phyloP scores from a whole-genome alignment of 768 basidiomycete species.

The Panaeolus papilionaceus region DNA sequence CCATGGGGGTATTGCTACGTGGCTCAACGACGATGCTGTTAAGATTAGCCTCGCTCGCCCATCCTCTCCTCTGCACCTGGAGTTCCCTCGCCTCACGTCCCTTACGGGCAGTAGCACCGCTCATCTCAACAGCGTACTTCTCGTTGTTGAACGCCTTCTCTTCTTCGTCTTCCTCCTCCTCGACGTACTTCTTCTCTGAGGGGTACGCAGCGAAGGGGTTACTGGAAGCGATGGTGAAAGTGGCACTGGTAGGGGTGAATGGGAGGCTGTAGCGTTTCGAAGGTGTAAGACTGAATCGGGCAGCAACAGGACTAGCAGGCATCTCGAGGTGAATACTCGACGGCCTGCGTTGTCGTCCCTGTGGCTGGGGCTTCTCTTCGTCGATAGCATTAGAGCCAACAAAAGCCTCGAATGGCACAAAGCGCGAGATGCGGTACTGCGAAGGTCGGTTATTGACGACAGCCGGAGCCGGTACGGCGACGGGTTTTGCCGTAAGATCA shows the following conservation, averaged over 20 bases:
- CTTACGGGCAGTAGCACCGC: conserved; percentile 43
- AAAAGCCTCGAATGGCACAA: conserved; percentile 14
- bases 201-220: conserved; percentile 18
- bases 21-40: no score
- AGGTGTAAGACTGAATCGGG: conserved; percentile 35
- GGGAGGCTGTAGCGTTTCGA: conserved; percentile 62
- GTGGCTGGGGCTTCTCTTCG: background rate
- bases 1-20: no score
- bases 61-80: conserved; percentile 29
- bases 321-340: conserved; percentile 37
- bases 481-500: conserved; percentile 55
- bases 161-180: conserved; percentile 32
- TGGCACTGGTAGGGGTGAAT: conserved; percentile 56
- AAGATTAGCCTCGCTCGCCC: no score
- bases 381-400: conserved; percentile 6
- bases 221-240: conserved; percentile 19
- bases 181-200: conserved; percentile 42
- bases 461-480: conserved; percentile 16
- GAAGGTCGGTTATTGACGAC: background rate
- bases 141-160: conserved; percentile 47
- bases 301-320: conserved; percentile 32
- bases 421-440: background rate
- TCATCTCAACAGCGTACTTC: conserved; percentile 47
- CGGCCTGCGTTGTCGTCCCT: conserved; percentile 11
- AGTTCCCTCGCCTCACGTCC: conserved; percentile 26